phyloP scores from a whole-genome alignment of 1,284 basidiomycete species.

The Cutaneotrichosporon sp. region DNA sequence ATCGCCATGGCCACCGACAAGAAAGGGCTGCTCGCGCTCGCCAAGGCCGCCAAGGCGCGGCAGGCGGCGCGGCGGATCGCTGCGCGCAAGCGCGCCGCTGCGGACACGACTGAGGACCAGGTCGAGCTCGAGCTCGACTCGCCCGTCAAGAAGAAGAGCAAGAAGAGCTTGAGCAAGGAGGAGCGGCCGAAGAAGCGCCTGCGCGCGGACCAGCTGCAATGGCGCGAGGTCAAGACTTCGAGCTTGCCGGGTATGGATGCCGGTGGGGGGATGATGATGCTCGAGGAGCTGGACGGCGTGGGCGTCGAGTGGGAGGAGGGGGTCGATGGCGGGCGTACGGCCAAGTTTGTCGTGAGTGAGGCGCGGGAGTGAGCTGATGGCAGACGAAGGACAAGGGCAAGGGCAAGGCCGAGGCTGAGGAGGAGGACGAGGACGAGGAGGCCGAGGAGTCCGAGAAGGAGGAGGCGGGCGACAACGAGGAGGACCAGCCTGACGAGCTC shows the following conservation, averaged over 20 bases:
- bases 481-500: constrained; percentile 20
- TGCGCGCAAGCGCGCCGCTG: not conserved
- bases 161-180: not conserved
- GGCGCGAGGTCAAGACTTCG: constrained; percentile 43
- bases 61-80: constrained; percentile 1
- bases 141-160: not conserved
- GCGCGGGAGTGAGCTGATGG: not conserved
- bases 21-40: not conserved
- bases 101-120: not conserved
- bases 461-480: no score
- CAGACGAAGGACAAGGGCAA: constrained; percentile 16
- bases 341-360: constrained; percentile 60
- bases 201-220: constrained; percentile 31
- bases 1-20: not conserved
- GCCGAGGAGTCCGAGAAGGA: no score
- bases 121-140: constrained; percentile 4
- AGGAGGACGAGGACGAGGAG: constrained; percentile 25
- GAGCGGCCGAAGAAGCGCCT: constrained; percentile 3
- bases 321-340: constrained; percentile 61
- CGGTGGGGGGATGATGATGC: constrained; percentile 80
- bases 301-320: constrained; percentile 73
- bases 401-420: constrained; percentile 24
- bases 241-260: constrained; percentile 53
- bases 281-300: constrained; percentile 87
- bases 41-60: not conserved